Evolutionary conservation across 768 basidiomycete species (phyloP).

Genomic region (Hygrocybe punicea): DNA sequence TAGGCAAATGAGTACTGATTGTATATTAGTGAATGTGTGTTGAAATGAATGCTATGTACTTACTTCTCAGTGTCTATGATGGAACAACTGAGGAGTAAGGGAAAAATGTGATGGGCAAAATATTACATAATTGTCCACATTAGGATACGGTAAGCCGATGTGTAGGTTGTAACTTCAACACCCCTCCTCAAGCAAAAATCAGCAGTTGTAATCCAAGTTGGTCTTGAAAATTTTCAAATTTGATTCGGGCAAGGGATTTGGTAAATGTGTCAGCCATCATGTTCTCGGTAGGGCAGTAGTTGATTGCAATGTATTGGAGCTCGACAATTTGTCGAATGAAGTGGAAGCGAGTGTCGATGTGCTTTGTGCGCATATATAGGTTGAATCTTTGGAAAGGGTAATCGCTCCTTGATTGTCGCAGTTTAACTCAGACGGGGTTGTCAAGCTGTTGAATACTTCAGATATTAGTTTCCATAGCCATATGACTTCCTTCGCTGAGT

Average conservation of each 20-base stretch:
- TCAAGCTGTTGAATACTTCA: conserved; percentile 9
- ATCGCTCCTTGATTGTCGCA: conserved; percentile 2
- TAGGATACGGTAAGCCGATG: no score
- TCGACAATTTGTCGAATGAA: conserved; percentile 22
- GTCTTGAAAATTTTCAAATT: conserved; percentile 8
- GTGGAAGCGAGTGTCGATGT: conserved; percentile 23
- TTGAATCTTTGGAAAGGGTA: background rate
- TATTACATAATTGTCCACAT: no score
- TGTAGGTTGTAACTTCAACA: conserved; percentile 1
- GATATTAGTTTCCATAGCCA: conserved; percentile 25
- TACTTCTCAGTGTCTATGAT: no score
- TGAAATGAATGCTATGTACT: no score
- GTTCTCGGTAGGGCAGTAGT: conserved; percentile 16
- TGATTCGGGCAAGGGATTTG: conserved; percentile 12
- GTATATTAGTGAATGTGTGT: no score
- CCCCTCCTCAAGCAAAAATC: conserved; percentile 8
- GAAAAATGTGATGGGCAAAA: no score
- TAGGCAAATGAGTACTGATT: no score
- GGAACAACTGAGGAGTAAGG: no score
- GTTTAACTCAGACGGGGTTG: background rate
- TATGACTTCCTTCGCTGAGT: conserved; percentile 1
- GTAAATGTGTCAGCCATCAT: conserved; percentile 24
- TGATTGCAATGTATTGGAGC: conserved; percentile 6
- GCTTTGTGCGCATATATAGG: background rate
- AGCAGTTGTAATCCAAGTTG: conserved; percentile 1